phyloP scores from a whole-genome alignment of 768 basidiomycete genomes.

The Xerocomellus dryophilus region DNA sequence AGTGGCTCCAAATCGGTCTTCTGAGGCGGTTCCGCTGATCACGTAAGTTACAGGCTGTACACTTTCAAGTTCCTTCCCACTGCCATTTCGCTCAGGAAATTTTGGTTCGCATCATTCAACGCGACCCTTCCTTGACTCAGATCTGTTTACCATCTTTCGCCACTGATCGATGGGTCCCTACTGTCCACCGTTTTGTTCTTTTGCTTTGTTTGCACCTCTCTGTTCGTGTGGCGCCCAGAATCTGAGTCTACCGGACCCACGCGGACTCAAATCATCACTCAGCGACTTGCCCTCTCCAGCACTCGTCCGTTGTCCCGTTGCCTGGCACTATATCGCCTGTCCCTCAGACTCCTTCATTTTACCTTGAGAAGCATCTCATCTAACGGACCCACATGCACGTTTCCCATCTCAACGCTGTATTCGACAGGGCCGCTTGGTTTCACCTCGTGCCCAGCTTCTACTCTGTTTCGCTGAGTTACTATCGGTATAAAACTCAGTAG shows the following conservation, averaged over 20 bases:
- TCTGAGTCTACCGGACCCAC: conserved; percentile 23
- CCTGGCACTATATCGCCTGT: conserved; percentile 7
- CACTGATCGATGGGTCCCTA: conserved; percentile 15
- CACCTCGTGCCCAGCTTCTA: conserved; percentile 38
- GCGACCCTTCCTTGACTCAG: conserved; percentile 18
- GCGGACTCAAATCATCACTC: conserved; percentile 27
- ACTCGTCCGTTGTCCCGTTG: not conserved
- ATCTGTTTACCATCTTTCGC: conserved; percentile 13
- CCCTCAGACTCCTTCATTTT: conserved; percentile 10
- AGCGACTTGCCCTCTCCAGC: conserved; percentile 19
- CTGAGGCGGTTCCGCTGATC: conserved; percentile 26
- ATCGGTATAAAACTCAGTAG: conserved; percentile 39
- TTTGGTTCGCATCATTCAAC: conserved; percentile 16
- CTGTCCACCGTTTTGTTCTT: conserved; percentile 7
- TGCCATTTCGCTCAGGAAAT: conserved; percentile 15
- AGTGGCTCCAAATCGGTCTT: conserved; percentile 13
- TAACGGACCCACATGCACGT: conserved; percentile 10
- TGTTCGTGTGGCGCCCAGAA: conserved; percentile 15
- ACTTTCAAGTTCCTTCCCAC: conserved; percentile 20
- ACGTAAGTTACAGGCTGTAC: conserved; percentile 28
- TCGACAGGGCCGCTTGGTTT: conserved; percentile 34
- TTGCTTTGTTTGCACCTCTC: conserved; percentile 13
- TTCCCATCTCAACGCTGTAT: conserved; percentile 25
- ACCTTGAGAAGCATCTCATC: conserved; percentile 15
- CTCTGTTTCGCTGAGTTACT: conserved; percentile 40